phyloP scores from a whole-genome alignment of 768 basidiomycete genomes.

The Suillus cothurnatus region DNA sequence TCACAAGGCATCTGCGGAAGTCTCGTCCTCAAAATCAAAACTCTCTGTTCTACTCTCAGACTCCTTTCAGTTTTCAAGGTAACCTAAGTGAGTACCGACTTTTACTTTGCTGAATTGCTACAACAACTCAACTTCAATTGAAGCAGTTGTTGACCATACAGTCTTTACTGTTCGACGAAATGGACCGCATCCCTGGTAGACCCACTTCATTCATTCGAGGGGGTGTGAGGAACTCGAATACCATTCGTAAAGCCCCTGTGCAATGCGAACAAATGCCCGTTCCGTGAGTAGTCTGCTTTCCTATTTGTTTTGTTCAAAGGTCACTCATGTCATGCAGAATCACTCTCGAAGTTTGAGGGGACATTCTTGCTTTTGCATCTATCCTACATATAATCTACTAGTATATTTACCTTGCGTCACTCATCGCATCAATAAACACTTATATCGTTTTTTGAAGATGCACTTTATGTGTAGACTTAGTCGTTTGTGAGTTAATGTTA shows the following conservation, averaged over 20 bases:
- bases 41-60: not conserved
- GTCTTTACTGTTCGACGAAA: not conserved
- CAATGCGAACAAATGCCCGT: not conserved
- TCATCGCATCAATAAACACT: not conserved
- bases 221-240: not conserved
- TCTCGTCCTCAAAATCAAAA: not conserved
- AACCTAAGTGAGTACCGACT: not conserved
- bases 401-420: not conserved
- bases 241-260: not conserved
- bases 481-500: not conserved
- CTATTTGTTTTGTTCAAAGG: not conserved
- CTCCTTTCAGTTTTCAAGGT: not conserved
- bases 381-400: not conserved
- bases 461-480: not conserved
- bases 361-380: not conserved
- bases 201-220: constrained; percentile 5
- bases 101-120: not conserved
- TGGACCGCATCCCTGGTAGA: not conserved
- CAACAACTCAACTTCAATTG: not conserved
- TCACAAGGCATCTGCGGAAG: not conserved
- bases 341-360: not conserved
- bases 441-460: not conserved
- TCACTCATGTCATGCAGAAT: constrained; percentile 1
- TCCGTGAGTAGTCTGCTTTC: not conserved
- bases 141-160: not conserved